phyloP scores from a whole-genome alignment of 208 protist species.

The Leishmania turanica region DNA sequence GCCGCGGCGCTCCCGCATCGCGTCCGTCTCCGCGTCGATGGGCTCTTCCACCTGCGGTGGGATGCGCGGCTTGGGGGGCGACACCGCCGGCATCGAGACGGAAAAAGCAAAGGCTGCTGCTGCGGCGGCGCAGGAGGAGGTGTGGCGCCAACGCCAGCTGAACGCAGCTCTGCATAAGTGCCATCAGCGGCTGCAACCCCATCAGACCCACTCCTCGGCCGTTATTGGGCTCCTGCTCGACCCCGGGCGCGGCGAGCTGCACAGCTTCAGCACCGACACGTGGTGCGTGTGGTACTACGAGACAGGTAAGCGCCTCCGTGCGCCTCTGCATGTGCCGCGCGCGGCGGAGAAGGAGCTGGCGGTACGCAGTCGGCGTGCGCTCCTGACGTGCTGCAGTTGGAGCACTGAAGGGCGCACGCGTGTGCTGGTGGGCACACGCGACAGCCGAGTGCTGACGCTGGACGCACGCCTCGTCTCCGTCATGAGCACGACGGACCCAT shows the following conservation, averaged over 20 bases:
- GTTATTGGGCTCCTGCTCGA: constrained; percentile 49
- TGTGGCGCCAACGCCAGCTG: constrained; percentile 13
- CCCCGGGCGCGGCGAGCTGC: constrained; percentile 35
- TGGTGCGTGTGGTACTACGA: constrained; percentile 69
- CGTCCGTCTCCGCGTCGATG: neutral
- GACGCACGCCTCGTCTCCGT: constrained; percentile 54
- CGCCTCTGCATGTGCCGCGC: constrained; percentile 38
- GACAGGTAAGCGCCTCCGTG: constrained; percentile 44
- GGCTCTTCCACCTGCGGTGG: neutral
- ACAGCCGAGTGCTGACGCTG: constrained; percentile 64
- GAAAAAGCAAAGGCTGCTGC: constrained; percentile 7
- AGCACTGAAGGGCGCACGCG: constrained; percentile 56
- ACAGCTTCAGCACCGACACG: constrained; percentile 69
- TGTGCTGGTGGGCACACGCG: constrained; percentile 64
- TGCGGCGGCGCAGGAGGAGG: constrained; percentile 10
- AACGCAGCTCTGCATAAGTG: constrained; percentile 16
- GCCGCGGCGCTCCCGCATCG: too few species aligned
- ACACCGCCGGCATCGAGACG: neutral
- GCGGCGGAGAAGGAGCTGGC: constrained; percentile 55
- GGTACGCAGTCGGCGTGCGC: constrained; percentile 31
- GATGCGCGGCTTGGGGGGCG: neutral
- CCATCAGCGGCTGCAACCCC: constrained; percentile 37
- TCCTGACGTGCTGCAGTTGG: constrained; percentile 62
- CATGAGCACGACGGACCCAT: constrained; percentile 51
- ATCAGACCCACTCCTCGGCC: constrained; percentile 48